Base-by-base conservation (phyloP, 2,329 filamentous ascomycete species). In the Colletotrichum sojae region DNA sequence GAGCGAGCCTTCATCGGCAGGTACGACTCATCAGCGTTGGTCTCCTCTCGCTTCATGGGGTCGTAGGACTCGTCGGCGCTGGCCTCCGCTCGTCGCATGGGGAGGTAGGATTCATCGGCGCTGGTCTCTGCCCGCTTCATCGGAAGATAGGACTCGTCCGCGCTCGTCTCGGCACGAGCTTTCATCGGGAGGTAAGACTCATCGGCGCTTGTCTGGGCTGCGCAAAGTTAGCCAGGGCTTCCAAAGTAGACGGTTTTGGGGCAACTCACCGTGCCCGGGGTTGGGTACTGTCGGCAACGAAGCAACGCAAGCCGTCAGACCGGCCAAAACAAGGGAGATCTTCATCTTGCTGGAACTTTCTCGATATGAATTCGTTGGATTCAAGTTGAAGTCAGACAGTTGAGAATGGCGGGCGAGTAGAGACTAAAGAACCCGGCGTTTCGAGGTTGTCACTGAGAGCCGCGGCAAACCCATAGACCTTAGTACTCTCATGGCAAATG, bases 111-210 rank as follows among this genome's bases (percentile, higher is more conserved):
- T 13, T 69, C 67, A 10, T 69, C 58, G 9, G 64, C 64, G 16
- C 61, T 69, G 2, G 61, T 59, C 18, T 69, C 54, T 12, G 15
- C 36, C 1, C 66, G 53, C 54, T 65, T 68, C 65, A 68, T 68
- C 1, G 66, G 65, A 9, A 54, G 25, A 18, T 68, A 68, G 4
- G 66, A 69, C 48, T 69, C 66, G 13, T 69, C 66, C 12, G 66
- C 66, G 6, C 55, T 69, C 1, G 51, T 60, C 25, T 69, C 62
- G 6, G 62, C 54, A 8, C 66, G 61, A 49, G 46, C 18, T 20
- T 51, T 60, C 67, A 69, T 69, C 8, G 67, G 67, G 4, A 67
- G 48, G 22, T 69, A 69, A 18, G 67, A 67, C 15, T 69, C 67
- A 12, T 69, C 67, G 6, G 63, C 53, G 20, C 40, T 65, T 20